A percentile compares a stretch with the other conserved stretches of the same genome.
phyloP scores from a whole-genome alignment of 257 asterid species.

The Rhazya stricta region DNA sequence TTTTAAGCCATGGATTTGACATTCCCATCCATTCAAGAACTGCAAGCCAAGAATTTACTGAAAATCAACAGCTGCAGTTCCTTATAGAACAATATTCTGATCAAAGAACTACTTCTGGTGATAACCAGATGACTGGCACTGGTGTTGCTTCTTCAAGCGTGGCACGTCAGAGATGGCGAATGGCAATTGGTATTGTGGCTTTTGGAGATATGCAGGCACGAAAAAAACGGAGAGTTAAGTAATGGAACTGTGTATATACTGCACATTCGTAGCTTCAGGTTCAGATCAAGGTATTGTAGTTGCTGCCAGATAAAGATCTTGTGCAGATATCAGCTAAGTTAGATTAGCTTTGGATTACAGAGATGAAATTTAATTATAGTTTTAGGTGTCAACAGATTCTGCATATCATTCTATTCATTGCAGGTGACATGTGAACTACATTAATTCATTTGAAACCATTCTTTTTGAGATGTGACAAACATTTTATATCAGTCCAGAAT shows the following conservation, averaged over 20 bases:
- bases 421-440: not conserved
- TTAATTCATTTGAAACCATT: not conserved
- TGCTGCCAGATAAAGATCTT: constrained; percentile 20
- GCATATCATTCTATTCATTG: not conserved
- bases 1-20: no score
- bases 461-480: no score
- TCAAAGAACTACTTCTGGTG: not conserved
- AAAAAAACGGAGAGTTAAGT: constrained; percentile 17
- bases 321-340: constrained; percentile 2
- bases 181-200: constrained; percentile 5
- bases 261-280: not conserved
- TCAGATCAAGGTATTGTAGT: constrained; percentile 2
- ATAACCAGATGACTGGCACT: not conserved
- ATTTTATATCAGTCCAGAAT: not conserved
- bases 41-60: not conserved
- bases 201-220: constrained; percentile 13
- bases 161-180: constrained; percentile 15
- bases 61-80: not conserved
- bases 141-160: not conserved
- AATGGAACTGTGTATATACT: not conserved
- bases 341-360: not conserved
- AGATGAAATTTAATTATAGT: not conserved
- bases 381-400: not conserved
- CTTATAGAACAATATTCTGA: not conserved
- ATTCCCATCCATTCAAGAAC: not conserved